Evolutionary conservation across 208 protist genomes (phyloP).

Genomic region (Leishmania tropica): DNA sequence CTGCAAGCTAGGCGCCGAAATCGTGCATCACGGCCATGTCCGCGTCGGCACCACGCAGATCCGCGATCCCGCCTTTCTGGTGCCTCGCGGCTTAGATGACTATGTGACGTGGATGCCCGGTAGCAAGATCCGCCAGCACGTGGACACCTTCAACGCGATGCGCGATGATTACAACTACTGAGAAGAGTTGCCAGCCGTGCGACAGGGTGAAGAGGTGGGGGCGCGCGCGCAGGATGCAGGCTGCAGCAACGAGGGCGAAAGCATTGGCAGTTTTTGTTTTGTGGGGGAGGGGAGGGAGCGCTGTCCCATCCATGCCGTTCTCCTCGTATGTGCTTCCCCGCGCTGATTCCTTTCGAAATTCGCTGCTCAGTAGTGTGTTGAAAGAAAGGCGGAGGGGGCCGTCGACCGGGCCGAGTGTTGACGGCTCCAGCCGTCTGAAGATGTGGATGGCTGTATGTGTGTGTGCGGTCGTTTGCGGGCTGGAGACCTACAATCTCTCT

Average conservation of each 20-base stretch:
- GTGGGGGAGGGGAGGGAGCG: not conserved
- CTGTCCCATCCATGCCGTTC: not conserved
- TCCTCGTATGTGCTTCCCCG: not conserved
- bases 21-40: conserved; percentile 91
- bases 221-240: not conserved
- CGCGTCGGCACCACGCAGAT: conserved; percentile 89
- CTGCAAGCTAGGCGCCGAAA: conserved; percentile 80
- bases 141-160: conserved; percentile 88
- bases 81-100: conserved; percentile 84
- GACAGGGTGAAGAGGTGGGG: not conserved
- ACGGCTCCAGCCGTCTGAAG: not conserved
- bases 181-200: not conserved
- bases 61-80: conserved; percentile 89
- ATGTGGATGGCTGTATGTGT: not conserved
- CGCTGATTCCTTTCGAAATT: not conserved
- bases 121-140: conserved; percentile 89
- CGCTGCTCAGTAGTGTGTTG: not conserved
- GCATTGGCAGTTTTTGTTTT: not conserved
- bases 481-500: not conserved
- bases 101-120: conserved; percentile 90
- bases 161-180: conserved; percentile 86
- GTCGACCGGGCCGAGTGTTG: not conserved
- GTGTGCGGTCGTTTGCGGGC: not conserved
- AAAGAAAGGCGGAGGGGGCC: not conserved
- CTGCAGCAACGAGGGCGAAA: not conserved